Evolutionary conservation across 1,284 basidiomycete species (phyloP).

Genomic region (Phellinidium pouzarii): DNA sequence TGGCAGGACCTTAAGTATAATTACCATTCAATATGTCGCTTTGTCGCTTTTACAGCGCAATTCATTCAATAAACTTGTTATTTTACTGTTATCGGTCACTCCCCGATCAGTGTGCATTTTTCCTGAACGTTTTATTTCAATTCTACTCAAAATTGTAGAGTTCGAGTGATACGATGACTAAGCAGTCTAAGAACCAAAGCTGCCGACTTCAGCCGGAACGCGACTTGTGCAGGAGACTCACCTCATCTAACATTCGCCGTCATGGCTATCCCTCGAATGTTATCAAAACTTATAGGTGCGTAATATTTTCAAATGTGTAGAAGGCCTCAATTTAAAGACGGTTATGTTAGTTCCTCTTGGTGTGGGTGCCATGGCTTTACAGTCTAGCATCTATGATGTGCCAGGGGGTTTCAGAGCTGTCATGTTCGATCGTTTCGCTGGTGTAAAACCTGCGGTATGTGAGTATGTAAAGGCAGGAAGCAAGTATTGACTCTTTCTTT

Average conservation of each 20-base stretch:
- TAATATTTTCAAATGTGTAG: neutral
- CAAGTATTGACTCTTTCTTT: conserved; percentile 2
- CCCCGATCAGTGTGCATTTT: too few species aligned
- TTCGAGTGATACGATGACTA: neutral
- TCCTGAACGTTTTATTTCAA: too few species aligned
- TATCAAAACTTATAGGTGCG: conserved; percentile 15
- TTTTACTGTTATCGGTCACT: too few species aligned
- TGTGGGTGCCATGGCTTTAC: conserved; percentile 56
- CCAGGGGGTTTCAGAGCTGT: conserved; percentile 92
- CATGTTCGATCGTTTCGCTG: conserved; percentile 97
- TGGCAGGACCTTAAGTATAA: too few species aligned
- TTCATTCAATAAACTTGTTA: too few species aligned
- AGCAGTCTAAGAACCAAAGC: neutral
- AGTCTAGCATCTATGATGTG: conserved; percentile 88
- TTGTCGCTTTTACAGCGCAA: too few species aligned
- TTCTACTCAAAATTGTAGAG: too few species aligned
- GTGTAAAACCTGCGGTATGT: conserved; percentile 74
- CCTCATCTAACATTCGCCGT: neutral
- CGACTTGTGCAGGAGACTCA: neutral
- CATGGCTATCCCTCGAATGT: conserved; percentile 16
- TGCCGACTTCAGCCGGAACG: neutral
- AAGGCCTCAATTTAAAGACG: neutral
- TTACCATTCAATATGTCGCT: too few species aligned
- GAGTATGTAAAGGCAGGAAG: neutral
- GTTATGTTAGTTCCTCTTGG: conserved; percentile 62